Conservation (phyloP, 768 basidiomycete genomes). For the Nidularia pulvinata region DNA sequence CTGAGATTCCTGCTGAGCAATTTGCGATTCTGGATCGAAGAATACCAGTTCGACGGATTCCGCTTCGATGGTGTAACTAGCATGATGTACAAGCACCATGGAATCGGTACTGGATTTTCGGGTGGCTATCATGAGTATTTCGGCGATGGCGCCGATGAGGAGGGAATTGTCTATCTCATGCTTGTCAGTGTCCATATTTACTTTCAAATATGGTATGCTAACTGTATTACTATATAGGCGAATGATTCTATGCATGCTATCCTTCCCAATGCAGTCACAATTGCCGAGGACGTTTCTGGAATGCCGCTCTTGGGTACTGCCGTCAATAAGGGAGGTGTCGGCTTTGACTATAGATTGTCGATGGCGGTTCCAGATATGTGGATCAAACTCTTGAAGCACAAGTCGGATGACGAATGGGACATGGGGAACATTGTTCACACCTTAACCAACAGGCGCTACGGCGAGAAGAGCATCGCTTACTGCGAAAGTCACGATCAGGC, state of each 20-base stretch:
- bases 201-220: neutral
- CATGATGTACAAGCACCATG: constrained; percentile 99
- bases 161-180: constrained; percentile 96
- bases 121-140: constrained; percentile 99
- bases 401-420: constrained; percentile 85
- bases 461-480: constrained; percentile 91
- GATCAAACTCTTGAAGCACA: constrained; percentile 98
- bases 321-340: constrained; percentile 82
- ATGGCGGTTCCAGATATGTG: constrained; percentile 99
- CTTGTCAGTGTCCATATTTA: constrained; percentile 55
- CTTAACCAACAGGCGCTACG: constrained; percentile 84
- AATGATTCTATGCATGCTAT: constrained; percentile 87
- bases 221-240: constrained; percentile 53
- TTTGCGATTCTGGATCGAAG: constrained; percentile 93
- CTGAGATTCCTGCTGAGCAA: constrained; percentile 95
- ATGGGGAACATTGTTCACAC: constrained; percentile 87
- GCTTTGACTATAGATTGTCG: constrained; percentile 97
- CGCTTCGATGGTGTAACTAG: constrained; percentile 98
- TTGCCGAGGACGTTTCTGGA: constrained; percentile 98
- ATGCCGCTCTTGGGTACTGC: constrained; percentile 95
- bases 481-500: constrained; percentile 98
- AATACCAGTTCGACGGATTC: constrained; percentile 97
- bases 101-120: constrained; percentile 96
- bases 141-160: constrained; percentile 79
- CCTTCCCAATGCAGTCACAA: constrained; percentile 82